Evolutionary conservation across 495 filamentous ascomycete genomes (phyloP).

Genomic region (Rhizodiscina lignyota): DNA sequence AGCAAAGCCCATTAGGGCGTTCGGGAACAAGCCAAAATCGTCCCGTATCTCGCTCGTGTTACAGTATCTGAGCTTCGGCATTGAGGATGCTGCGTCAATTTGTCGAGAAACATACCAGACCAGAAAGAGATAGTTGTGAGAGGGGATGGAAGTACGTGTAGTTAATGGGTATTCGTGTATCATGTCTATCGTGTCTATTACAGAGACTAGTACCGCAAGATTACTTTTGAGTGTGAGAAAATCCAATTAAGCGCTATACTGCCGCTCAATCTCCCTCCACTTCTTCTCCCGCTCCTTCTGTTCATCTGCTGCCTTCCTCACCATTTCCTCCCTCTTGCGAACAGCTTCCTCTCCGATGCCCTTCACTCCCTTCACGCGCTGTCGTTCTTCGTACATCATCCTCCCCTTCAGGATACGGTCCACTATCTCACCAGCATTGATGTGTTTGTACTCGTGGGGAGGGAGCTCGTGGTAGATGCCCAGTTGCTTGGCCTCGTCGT

Average conservation of each 20-base stretch:
- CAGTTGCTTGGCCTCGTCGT: conserved; percentile 39
- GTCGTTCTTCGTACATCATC: conserved; percentile 74
- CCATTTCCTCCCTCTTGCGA: conserved; percentile 33
- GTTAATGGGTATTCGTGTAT: too few species aligned
- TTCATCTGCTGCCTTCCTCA: conserved; percentile 26
- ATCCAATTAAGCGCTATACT: conserved; percentile 11
- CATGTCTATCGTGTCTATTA: too few species aligned
- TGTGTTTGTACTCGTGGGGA: conserved; percentile 59
- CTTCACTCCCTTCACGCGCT: conserved; percentile 77
- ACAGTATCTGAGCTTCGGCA: too few species aligned
- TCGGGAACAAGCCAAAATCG: too few species aligned
- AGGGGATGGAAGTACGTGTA: too few species aligned
- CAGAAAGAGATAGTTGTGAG: too few species aligned
- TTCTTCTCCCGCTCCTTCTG: conserved; percentile 11
- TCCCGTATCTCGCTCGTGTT: too few species aligned
- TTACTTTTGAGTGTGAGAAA: too few species aligned
- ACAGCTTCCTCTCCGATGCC: conserved; percentile 49
- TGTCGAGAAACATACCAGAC: too few species aligned
- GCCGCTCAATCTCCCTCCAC: conserved; percentile 16
- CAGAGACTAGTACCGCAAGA: too few species aligned
- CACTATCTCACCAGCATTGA: conserved; percentile 89
- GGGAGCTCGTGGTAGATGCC: conserved; percentile 22
- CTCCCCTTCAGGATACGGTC: conserved; percentile 71
- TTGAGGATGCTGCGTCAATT: too few species aligned
- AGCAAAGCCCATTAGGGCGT: too few species aligned